Base-by-base conservation (phyloP, 306 rosid genomes). In the Crotalaria pallida region DNA sequence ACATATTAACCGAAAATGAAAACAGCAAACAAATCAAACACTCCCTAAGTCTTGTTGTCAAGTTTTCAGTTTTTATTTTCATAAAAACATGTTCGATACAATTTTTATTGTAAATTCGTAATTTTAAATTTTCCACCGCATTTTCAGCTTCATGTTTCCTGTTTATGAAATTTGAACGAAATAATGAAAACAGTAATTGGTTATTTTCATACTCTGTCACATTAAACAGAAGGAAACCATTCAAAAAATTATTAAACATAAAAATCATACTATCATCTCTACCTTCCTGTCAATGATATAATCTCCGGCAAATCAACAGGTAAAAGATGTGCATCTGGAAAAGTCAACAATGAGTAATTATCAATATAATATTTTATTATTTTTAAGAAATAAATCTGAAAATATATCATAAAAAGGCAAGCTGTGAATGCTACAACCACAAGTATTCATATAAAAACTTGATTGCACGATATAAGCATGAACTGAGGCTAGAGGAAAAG, bases 261-360 rank as follows among this genome's bases (percentile, higher is more conserved):
- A n/a, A n/a, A n/a, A n/a, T n/a, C n/a, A n/a, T n/a, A n/a, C n/a
- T n/a, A n/a, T n/a, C n/a, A n/a, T n/a, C n/a, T 58, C 53, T 88
- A 93, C 98, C 98, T 88, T 79, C 87, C 84, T 7, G 93, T 86
- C 82, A 79, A 66, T 31, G 96, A 82, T 41, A 77, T 23, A 47
- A 84, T 82, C 82, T 90, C 98, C 10, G 97, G 97, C 82, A 93
- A 82, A 60, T 93, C 94, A 41, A 90, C 88, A 27, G 98, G 94
- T 57, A 93, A 67, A 52, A 93, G 82, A 80, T 93, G 98, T 27
- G 94, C 97, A 76, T 88, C 98, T 93, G 88, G 53, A 79, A 69
- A 79, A 49, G 52, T 24, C 57, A 61, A 50, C 6, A 53, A 63
- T 41, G 52, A 65, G 48, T 26, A 50, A 58, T 43, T 56, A 58